Base-by-base conservation (phyloP, 345 rosid species). In the Heritiera fomes region DNA sequence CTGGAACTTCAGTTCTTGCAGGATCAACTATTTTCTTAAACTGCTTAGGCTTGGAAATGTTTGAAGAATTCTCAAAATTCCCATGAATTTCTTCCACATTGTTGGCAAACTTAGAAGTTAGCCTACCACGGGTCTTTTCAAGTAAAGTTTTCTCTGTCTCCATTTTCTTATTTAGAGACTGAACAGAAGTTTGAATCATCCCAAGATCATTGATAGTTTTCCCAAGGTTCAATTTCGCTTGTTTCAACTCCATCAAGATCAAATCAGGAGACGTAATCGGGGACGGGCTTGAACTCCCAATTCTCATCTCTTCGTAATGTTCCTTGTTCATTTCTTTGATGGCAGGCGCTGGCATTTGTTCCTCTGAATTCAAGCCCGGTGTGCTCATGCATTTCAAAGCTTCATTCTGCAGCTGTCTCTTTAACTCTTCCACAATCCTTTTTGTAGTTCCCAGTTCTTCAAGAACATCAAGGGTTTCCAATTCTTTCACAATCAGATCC, bases 401-500 rank as follows among this genome's bases (percentile, higher is more conserved):
- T 78, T 95, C 98, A 84, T 89, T 87, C 63, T 92, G 92, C 23
- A 93, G 92, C 84, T 93, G 96, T 68, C 90, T 85, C 89, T 95
- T 95, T 47, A 95, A 77, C 58, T 95, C 97, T 80, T 95, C 97
- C 0, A 95, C 99, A 18, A 92, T 89, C 78, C 88, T 87, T 77
- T 95, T 95, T 0, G 99, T 93, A 0, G 96, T 82, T 66, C 94
- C 98, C 2, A 95, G 91, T 78, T 91, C 99, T 87, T 95, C 98
- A 1, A 95, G 86, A 49, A 95, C 97, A 85, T 95, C 99, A 1
- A 95, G 94, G 6, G 97, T 92, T 75, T 93, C 97, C 28, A 95
- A 59, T 84, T 95, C 99, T 85, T 95, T 95, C 84, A 95, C 94
- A 15, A 91, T 95, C 71, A 95, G 84, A 88, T 95, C 91, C 80